Conservation (phyloP, 1,284 basidiomycete species). For the Naganishia sp. region DNA sequence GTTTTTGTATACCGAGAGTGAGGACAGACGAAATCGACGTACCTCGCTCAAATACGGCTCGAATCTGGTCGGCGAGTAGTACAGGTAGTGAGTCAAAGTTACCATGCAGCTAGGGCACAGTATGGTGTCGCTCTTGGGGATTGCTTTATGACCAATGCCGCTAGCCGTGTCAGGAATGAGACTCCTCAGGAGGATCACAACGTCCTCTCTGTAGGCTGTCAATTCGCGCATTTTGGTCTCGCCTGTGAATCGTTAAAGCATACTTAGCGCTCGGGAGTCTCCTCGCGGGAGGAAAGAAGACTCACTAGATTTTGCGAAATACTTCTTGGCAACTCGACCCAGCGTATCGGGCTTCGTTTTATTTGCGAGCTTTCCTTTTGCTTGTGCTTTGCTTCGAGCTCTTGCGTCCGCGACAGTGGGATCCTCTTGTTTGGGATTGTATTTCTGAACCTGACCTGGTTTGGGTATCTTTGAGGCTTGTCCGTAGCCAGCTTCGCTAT, state of each 20-base stretch:
- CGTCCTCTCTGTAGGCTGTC: slow-evolving; percentile 21
- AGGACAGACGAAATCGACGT: background rate
- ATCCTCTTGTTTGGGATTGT: slow-evolving; percentile 18
- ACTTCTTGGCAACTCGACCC: slow-evolving; percentile 19
- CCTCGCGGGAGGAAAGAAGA: background rate
- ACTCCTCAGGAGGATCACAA: slow-evolving; percentile 13
- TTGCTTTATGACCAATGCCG: background rate
- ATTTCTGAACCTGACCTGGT: slow-evolving; percentile 7
- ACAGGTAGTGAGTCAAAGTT: slow-evolving; percentile 17
- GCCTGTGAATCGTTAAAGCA: background rate
- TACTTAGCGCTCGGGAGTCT: background rate
- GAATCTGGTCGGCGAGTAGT: slow-evolving; percentile 16
- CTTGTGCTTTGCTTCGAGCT: slow-evolving; percentile 18
- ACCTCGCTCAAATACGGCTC: slow-evolving; percentile 20
- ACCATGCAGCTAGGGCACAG: slow-evolving; percentile 23
- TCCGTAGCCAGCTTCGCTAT: slow-evolving; percentile 1
- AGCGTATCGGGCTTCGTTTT: slow-evolving; percentile 9
- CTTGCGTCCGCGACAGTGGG: slow-evolving; percentile 8
- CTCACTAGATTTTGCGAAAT: slow-evolving; percentile 26
- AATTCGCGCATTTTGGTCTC: slow-evolving; percentile 27
- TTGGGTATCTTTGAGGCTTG: background rate
- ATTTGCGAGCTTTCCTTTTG: slow-evolving; percentile 19
- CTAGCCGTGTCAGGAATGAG: slow-evolving; percentile 6
- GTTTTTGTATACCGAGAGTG: background rate
- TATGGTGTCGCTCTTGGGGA: slow-evolving; percentile 3